Evolutionary conservation across 1,284 basidiomycete species (phyloP).

Genomic region (Papiliotrema fonsecae): DNA sequence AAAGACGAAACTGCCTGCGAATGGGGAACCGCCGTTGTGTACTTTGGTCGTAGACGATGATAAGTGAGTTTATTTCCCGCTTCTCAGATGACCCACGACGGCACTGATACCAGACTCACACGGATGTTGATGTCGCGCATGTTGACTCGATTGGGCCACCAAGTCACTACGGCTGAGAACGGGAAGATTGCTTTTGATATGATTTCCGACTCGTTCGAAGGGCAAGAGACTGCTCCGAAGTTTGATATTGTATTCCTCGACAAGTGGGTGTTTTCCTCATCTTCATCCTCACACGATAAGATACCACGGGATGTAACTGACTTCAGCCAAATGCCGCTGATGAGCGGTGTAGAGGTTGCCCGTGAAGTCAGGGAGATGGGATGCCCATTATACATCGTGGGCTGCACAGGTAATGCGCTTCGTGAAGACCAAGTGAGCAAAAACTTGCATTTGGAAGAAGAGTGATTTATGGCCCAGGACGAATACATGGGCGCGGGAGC

Average conservation of each 20-base stretch:
- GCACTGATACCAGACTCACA: slow-evolving; percentile 57
- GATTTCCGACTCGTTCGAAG: slow-evolving; percentile 48
- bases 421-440: slow-evolving; percentile 52
- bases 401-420: slow-evolving; percentile 60
- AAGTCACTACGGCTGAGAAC: slow-evolving; percentile 77
- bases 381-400: slow-evolving; percentile 68
- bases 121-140: slow-evolving; percentile 76
- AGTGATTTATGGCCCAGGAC: slow-evolving; percentile 48
- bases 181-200: slow-evolving; percentile 73
- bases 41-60: slow-evolving; percentile 50
- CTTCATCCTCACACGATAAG: neutral
- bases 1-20: neutral
- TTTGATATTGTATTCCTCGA: slow-evolving; percentile 77
- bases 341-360: slow-evolving; percentile 71
- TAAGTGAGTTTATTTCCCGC: slow-evolving; percentile 27
- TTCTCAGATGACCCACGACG: neutral
- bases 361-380: slow-evolving; percentile 62
- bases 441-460: neutral
- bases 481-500: slow-evolving; percentile 73
- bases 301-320: neutral
- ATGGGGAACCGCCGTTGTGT: slow-evolving; percentile 29
- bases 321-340: slow-evolving; percentile 56
- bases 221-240: slow-evolving; percentile 28
- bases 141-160: slow-evolving; percentile 70
- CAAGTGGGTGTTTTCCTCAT: slow-evolving; percentile 51